These are phyloP conservation scores for Elsinoe necatrix DNA, from an alignment of 2,329 filamentous ascomycete species.

Conservation along the genomic window DNA sequence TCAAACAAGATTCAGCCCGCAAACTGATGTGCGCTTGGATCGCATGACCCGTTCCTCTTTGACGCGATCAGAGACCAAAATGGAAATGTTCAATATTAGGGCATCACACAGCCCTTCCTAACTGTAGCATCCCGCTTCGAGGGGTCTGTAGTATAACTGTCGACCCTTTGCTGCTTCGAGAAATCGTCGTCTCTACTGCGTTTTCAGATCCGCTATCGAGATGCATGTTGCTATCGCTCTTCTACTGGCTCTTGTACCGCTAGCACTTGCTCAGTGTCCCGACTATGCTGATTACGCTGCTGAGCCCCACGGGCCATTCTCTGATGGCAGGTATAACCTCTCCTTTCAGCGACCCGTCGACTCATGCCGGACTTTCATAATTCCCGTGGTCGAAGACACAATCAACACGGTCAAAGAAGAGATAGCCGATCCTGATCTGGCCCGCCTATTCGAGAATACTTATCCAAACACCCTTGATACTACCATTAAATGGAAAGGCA, in stretches of 20 bases:
- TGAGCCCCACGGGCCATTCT: conserved; percentile 36
- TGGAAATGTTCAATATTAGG: not conserved
- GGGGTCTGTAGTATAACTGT: not conserved
- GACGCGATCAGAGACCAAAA: not conserved
- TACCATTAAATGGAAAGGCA: conserved; percentile 60
- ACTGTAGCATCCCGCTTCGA: not conserved
- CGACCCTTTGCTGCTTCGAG: not conserved
- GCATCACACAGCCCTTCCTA: not conserved
- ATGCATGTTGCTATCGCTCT: not conserved
- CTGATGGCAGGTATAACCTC: conserved; percentile 37
- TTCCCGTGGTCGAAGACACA: conserved; percentile 35
- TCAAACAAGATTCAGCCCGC: not conserved
- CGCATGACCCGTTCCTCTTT: conserved; percentile 4
- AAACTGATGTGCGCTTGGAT: not conserved
- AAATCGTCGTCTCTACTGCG: not conserved
- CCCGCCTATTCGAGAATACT: conserved; percentile 61
- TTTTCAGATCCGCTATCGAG: not conserved
- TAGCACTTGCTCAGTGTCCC: conserved; percentile 31
- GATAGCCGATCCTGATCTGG: conserved; percentile 52
- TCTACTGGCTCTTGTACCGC: not conserved
- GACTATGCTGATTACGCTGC: conserved; percentile 38
- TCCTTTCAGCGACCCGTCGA: conserved; percentile 38
- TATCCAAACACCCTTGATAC: conserved; percentile 71
- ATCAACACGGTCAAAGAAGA: conserved; percentile 26
- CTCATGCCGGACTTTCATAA: conserved; percentile 41